phyloP scores from a whole-genome alignment of 2,329 filamentous ascomycete species.

The Stagonosporopsis vannaccii region DNA sequence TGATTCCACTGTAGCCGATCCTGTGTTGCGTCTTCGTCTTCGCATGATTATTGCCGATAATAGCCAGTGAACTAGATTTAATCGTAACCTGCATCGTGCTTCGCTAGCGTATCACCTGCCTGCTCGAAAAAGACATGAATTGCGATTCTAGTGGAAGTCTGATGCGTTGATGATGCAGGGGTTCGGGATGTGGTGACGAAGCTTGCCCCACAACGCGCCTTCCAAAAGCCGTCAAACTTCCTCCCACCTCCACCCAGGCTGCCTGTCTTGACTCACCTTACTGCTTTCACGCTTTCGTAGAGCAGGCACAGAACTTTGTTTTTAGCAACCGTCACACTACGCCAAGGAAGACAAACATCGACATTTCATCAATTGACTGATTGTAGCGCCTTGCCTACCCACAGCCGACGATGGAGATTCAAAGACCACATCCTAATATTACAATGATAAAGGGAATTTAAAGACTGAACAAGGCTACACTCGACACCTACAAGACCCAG shows the following conservation, averaged over 20 bases:
- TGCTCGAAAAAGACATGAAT: not conserved
- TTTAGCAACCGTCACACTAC: no score
- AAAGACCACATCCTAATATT: not conserved
- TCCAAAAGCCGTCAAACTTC: not conserved
- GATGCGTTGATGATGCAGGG: not conserved
- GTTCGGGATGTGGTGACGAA: conserved; percentile 5
- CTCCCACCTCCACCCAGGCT: not conserved
- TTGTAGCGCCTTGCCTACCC: not conserved
- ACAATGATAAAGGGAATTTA: conserved; percentile 9
- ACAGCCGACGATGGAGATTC: not conserved
- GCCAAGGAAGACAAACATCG: not conserved
- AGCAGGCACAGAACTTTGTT: no score
- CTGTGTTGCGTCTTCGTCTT: no score
- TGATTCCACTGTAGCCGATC: no score
- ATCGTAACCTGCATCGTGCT: not conserved
- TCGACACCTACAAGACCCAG: conserved; percentile 30
- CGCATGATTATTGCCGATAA: no score
- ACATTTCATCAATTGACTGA: not conserved
- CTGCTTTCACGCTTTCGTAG: not conserved
- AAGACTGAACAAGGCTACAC: not conserved
- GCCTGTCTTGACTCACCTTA: not conserved
- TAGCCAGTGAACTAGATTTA: no score
- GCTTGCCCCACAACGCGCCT: conserved; percentile 18
- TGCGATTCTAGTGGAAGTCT: no score
- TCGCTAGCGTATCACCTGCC: not conserved